Evolutionary conservation across 73 alveolate species (phyloP), one percentile per base, ranked within the genome.

Genomic region (Uronychia setigera): DNA sequence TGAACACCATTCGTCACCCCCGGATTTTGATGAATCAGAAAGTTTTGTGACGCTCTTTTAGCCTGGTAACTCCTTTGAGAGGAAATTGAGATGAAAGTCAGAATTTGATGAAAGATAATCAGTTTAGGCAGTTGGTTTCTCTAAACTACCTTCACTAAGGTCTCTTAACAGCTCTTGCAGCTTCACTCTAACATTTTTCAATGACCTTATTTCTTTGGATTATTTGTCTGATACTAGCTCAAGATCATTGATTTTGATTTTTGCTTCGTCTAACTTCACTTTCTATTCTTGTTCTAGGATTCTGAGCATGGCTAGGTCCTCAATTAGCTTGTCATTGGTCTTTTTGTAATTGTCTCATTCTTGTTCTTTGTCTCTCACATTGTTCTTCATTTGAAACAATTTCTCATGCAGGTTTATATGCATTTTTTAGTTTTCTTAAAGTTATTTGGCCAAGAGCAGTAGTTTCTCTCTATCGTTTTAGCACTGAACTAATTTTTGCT

Each of bases 31-130:
- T 11, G 67, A 78, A 1, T 76, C 27, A 26, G n/a, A n/a, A n/a
- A n/a, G n/a, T n/a, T n/a, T n/a, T n/a, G n/a, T 85, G 85, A 26
- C 58, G 34, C 76, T 85, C 35, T 19, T 33, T 32, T 13, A 34
- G 60, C 26, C 57, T 30, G 33, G 59, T 14, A 77, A 74, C 58
- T 32, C n/a, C n/a, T n/a, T n/a, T n/a, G n/a, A n/a, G n/a, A n/a
- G n/a, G n/a, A n/a, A n/a, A n/a, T n/a, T n/a, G n/a, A n/a, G n/a
- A n/a, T n/a, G n/a, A n/a, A n/a, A n/a, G n/a, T n/a, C n/a, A n/a
- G n/a, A n/a, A n/a, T n/a, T n/a, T n/a, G n/a, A n/a, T n/a, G n/a
- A n/a, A n/a, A n/a, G n/a, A n/a, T 85, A 35, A 34, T 46, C 67
- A 46, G 67, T 11, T 11, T 11, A 19, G 67, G n/a, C 67, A 19